Conservation (phyloP, 1,284 basidiomycete species). For the Marasmius tenuissimus region DNA sequence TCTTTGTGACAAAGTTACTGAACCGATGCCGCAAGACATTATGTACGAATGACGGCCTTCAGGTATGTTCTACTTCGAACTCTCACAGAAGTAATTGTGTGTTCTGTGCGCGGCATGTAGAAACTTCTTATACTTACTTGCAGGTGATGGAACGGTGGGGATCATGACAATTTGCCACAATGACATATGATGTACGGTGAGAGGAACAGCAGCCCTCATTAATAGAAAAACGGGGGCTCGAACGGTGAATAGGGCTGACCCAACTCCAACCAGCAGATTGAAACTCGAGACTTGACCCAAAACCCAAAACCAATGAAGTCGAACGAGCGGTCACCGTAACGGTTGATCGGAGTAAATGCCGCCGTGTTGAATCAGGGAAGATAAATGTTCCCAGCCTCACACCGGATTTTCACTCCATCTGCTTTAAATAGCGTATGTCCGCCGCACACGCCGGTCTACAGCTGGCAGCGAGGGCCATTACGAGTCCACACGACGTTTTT, state of each 20-base stretch:
- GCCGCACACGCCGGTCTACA: too few species aligned
- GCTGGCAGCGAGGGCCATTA: too few species aligned
- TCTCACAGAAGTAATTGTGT: slow-evolving; percentile 7
- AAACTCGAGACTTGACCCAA: too few species aligned
- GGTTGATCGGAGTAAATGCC: slow-evolving; percentile 14
- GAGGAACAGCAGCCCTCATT: neutral
- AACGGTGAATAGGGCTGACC: too few species aligned
- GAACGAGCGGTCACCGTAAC: too few species aligned
- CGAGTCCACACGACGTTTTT: too few species aligned
- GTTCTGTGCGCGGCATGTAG: slow-evolving; percentile 2
- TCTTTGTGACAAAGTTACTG: neutral
- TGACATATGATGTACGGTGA: neutral
- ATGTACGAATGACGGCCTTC: slow-evolving; percentile 13
- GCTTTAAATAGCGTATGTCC: too few species aligned
- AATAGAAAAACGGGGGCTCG: neutral
- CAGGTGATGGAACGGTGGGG: neutral
- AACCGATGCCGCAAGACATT: slow-evolving; percentile 7
- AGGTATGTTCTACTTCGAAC: slow-evolving; percentile 4
- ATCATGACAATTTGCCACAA: neutral
- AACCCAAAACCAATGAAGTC: too few species aligned
- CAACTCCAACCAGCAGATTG: too few species aligned
- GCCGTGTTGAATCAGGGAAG: slow-evolving; percentile 4
- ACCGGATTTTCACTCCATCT: neutral
- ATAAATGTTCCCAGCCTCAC: neutral
- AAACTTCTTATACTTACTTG: neutral